Base-by-base conservation (phyloP, 495 filamentous ascomycete genomes). In the Penicillium coprophilum region DNA sequence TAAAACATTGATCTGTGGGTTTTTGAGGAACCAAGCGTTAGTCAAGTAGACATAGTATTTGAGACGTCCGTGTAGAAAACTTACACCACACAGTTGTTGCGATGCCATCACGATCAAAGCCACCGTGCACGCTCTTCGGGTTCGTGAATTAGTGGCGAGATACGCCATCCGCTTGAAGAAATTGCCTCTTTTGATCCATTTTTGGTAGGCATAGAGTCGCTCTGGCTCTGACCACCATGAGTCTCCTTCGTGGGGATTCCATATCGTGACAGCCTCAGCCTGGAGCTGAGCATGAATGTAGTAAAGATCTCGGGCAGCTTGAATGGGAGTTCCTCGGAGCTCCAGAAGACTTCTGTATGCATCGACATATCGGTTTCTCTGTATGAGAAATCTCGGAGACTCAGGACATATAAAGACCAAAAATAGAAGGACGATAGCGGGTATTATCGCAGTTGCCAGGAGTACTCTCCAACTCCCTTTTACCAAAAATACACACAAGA, bases 391-490 rank as follows among this genome's bases (percentile, higher is more conserved):
- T 15, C 32, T 12, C 13, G 32, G 32, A 4, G 32, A 34, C 32
- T 34, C 32, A 13, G 32, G 32, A 34, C 32, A 34, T 12, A 34
- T 34, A 15, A 34, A 34, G 1, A 34, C 32, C 32, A 34, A 34
- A 34, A 34, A 34, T 34, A 34, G 12, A 6, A 34, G 76, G 11
- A 86, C 82, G 0, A 90, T 71, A 12, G 87, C 85, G 1, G 88
- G 88, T 56, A 92, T 82, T 58, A 86, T 85, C 13, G 88, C 83
- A 20, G 85, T 86, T 10, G 83, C 86, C 8, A 91, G 59, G 72
- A 89, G 84, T 24, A 89, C 76, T 23, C 88, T 76, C 88, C 88
- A 91, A 52, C 82, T 74, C 47, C 78, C 77, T 13, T 58, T 57
- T 6, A 74, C 76, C 17, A 77, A 66, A 21, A 76, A 64, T 28